phyloP scores from a whole-genome alignment of 2,329 filamentous ascomycete genomes.

The Rhynchosporium agropyri region DNA sequence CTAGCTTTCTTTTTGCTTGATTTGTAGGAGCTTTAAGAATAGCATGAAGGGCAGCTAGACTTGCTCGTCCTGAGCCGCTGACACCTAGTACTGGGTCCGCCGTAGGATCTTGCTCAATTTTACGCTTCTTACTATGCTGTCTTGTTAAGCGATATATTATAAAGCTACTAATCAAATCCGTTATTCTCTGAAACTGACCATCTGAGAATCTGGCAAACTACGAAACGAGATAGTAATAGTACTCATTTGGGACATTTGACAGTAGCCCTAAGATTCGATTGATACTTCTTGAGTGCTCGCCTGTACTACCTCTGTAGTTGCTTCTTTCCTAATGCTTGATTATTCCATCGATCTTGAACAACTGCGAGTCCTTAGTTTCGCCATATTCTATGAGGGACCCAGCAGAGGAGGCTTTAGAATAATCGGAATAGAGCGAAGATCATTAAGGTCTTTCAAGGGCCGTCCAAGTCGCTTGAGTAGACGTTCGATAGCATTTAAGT shows the following conservation, averaged over 20 bases:
- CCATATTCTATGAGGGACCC: slow-evolving; percentile 47
- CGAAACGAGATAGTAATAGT: slow-evolving; percentile 73
- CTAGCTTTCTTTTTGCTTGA: no score
- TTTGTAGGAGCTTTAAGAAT: slow-evolving; percentile 57
- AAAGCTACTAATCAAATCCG: slow-evolving; percentile 77
- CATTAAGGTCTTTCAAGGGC: slow-evolving; percentile 66
- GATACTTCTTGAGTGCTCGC: slow-evolving; percentile 79
- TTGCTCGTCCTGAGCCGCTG: slow-evolving; percentile 61
- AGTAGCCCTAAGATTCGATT: slow-evolving; percentile 82
- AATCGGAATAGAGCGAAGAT: slow-evolving; percentile 78
- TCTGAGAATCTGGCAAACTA: slow-evolving; percentile 78
- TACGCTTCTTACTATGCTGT: slow-evolving; percentile 68
- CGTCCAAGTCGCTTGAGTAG: slow-evolving; percentile 78
- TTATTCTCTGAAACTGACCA: slow-evolving; percentile 68
- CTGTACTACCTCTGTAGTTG: slow-evolving; percentile 44
- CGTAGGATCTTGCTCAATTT: slow-evolving; percentile 60
- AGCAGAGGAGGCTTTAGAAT: slow-evolving; percentile 79
- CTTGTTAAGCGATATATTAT: slow-evolving; percentile 78
- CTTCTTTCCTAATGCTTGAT: not conserved
- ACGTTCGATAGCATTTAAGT: slow-evolving; percentile 75
- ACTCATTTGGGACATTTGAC: slow-evolving; percentile 73
- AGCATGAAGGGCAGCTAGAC: slow-evolving; percentile 71
- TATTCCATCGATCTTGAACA: slow-evolving; percentile 35
- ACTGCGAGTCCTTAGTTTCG: slow-evolving; percentile 22
- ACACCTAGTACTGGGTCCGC: slow-evolving; percentile 74